Percentiles rank a stretch among this genome's conserved stretches.
Conservation (phyloP, 1,284 basidiomycete species). For the Ganoderma leucocontextum region DNA sequence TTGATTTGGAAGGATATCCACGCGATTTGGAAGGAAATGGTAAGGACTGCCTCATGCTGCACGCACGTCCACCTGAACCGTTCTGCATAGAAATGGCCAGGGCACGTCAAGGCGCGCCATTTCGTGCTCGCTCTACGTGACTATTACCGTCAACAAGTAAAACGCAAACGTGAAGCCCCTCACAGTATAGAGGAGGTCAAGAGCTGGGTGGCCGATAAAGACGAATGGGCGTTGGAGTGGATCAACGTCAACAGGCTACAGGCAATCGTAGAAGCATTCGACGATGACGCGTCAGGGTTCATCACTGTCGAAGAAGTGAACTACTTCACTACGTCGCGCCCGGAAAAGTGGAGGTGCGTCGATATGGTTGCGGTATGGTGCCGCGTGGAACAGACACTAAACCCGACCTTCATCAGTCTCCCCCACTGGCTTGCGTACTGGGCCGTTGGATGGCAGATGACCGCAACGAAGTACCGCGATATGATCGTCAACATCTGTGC, state of each 20-base stretch:
- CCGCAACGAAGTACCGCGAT: conserved; percentile 32
- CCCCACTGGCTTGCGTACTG: conserved; percentile 32
- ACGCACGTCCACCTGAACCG: background rate
- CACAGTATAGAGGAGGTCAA: background rate
- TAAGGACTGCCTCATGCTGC: background rate
- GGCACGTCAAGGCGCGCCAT: conserved; percentile 43
- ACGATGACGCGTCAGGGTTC: conserved; percentile 56
- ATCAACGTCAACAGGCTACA: conserved; percentile 52
- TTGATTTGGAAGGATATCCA: conserved; percentile 35
- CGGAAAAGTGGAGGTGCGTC: conserved; percentile 34
- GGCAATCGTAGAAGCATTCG: conserved; percentile 54
- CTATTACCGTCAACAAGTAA: conserved; percentile 38
- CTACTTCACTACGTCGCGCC: conserved; percentile 41
- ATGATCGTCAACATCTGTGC: conserved; percentile 33
- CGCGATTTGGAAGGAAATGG: conserved; percentile 26
- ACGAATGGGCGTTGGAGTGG: conserved; percentile 51
- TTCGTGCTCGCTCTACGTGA: conserved; percentile 46
- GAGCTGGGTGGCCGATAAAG: conserved; percentile 18
- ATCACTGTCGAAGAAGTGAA: conserved; percentile 57
- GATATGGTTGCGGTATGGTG: background rate
- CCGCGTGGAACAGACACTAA: too few relatives aligned
- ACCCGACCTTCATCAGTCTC: conserved; percentile 6
- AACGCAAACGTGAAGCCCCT: background rate
- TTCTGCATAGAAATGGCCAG: conserved; percentile 39
- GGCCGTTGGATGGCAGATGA: conserved; percentile 32